Evolutionary conservation across 2,329 filamentous ascomycete genomes (phyloP).

Genomic region (Colletotrichum simmondsii): DNA sequence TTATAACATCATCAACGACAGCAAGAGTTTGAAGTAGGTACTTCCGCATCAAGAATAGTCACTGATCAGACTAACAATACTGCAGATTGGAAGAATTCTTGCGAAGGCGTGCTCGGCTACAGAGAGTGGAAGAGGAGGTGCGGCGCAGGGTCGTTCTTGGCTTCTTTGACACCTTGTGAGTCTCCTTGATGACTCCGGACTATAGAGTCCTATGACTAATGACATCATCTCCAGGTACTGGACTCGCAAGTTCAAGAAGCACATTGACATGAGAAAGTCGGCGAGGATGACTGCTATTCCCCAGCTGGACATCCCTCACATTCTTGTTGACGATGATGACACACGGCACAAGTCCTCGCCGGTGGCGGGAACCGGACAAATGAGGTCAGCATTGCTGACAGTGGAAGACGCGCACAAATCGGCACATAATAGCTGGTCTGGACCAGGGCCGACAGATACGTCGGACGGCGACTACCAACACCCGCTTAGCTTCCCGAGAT

Average conservation of each 20-base stretch:
- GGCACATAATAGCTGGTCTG: conserved; percentile 55
- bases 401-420: conserved; percentile 48
- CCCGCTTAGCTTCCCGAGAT: conserved; percentile 65
- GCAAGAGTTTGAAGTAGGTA: conserved; percentile 85
- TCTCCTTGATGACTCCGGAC: conserved; percentile 17
- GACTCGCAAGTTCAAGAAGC: conserved; percentile 82
- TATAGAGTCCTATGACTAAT: conserved; percentile 35
- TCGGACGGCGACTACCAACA: conserved; percentile 55
- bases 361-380: conserved; percentile 39
- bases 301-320: conserved; percentile 86
- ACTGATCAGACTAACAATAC: neutral
- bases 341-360: conserved; percentile 37
- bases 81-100: conserved; percentile 90
- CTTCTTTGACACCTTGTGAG: conserved; percentile 92
- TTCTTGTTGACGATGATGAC: conserved; percentile 81
- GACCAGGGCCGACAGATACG: conserved; percentile 51
- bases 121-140: conserved; percentile 95
- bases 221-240: conserved; percentile 69
- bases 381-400: conserved; percentile 46
- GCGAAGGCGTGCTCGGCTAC: conserved; percentile 86
- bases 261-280: conserved; percentile 76
- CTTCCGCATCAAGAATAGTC: neutral
- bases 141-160: conserved; percentile 89
- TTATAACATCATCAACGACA: conserved; percentile 98
- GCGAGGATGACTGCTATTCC: conserved; percentile 83